Evolutionary conservation across 805 yeast species (phyloP).

Genomic region (Nakazawaea molendinolei): DNA sequence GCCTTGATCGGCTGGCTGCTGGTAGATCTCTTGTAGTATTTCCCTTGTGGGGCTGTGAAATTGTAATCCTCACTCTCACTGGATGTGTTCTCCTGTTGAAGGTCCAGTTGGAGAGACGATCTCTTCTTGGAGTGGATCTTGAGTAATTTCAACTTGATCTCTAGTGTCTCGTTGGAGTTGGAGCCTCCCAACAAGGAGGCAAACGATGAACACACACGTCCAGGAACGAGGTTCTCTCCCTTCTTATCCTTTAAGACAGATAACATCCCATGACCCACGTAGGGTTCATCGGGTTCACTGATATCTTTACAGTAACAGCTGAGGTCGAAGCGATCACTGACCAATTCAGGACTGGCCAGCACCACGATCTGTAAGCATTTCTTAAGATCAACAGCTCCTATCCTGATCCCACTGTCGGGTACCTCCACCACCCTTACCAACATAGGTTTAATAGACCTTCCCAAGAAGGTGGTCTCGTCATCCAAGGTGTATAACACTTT

Average conservation of each 20-base stretch:
- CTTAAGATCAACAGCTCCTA: conserved; percentile 38
- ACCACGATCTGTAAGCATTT: conserved; percentile 36
- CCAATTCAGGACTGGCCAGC: conserved; percentile 41
- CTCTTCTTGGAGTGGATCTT: conserved; percentile 15
- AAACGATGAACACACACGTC: conserved; percentile 50
- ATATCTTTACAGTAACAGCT: conserved; percentile 41
- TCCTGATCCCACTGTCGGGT: conserved; percentile 31
- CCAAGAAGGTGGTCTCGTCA: conserved; percentile 34
- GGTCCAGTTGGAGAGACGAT: conserved; percentile 1
- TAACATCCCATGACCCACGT: conserved; percentile 38
- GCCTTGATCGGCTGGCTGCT: conserved; percentile 2
- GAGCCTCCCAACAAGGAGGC: conserved; percentile 31
- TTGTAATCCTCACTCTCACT: conserved; percentile 10
- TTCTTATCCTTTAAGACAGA: conserved; percentile 24
- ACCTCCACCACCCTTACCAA: conserved; percentile 35
- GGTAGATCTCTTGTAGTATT: conserved; percentile 5
- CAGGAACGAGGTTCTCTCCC: conserved; percentile 37
- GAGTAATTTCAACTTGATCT: conserved; percentile 43
- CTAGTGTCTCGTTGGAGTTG: conserved; percentile 43
- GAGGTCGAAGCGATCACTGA: conserved; percentile 35
- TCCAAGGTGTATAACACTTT: conserved; percentile 38
- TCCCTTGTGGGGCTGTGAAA: conserved; percentile 6
- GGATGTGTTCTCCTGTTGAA: conserved; percentile 5
- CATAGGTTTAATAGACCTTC: conserved; percentile 29
- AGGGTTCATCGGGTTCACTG: conserved; percentile 45